phyloP scores from a whole-genome alignment of 805 yeast genomes.

The Sungouiozyma intestinalis region DNA sequence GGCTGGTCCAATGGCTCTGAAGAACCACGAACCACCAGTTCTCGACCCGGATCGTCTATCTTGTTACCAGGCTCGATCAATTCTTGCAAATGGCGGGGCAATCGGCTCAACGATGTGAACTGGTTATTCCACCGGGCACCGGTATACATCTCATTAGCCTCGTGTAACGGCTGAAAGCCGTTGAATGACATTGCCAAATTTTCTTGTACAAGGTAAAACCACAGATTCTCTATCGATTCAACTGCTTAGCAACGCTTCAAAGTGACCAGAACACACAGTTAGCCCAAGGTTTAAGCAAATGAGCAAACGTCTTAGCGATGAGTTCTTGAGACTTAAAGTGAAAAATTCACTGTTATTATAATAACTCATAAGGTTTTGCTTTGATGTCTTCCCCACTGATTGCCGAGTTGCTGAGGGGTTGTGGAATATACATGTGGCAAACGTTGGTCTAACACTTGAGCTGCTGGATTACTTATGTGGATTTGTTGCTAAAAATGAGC shows the following conservation, averaged over 20 bases:
- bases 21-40: neutral
- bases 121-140: constrained; percentile 24
- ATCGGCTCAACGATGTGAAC: constrained; percentile 13
- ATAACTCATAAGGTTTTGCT: no score
- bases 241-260: neutral
- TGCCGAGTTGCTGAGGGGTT: no score
- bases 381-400: no score
- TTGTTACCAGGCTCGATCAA: constrained; percentile 15
- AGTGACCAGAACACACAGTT: neutral
- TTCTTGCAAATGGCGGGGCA: constrained; percentile 25
- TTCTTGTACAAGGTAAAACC: no score
- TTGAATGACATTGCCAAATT: neutral
- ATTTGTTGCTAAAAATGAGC: neutral
- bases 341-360: neutral
- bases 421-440: no score
- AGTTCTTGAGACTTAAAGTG: neutral
- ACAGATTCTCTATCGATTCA: neutral
- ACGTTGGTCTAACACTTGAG: no score
- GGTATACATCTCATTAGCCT: constrained; percentile 22
- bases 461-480: neutral
- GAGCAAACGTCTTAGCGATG: neutral
- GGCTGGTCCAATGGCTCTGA: neutral
- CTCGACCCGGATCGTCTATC: neutral
- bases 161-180: constrained; percentile 1
- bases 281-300: neutral